phyloP scores from a whole-genome alignment of 2,329 filamentous ascomycete genomes.

The Aspergillus texensis region DNA sequence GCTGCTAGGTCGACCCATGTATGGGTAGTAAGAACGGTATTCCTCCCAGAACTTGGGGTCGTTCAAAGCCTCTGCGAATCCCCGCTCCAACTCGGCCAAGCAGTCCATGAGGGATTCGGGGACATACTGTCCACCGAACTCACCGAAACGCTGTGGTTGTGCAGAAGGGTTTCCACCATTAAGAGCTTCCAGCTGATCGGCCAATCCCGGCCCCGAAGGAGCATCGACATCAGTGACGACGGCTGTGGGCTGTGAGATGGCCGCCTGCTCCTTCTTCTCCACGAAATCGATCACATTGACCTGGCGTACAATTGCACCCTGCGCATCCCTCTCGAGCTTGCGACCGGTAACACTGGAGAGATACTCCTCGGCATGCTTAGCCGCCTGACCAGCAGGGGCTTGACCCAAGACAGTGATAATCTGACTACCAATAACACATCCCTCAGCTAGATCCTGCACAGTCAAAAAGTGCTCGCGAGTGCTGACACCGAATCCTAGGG shows the following conservation, averaged over 20 bases:
- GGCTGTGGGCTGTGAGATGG: slow-evolving; percentile 56
- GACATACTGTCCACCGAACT: slow-evolving; percentile 97
- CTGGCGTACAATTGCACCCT: slow-evolving; percentile 60
- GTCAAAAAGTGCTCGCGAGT: slow-evolving; percentile 91
- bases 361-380: slow-evolving; percentile 81
- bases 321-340: slow-evolving; percentile 49
- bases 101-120: slow-evolving; percentile 98
- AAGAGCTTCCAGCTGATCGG: slow-evolving; percentile 81
- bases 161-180: slow-evolving; percentile 64
- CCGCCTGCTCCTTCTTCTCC: slow-evolving; percentile 60
- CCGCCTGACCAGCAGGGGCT: slow-evolving; percentile 66
- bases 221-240: slow-evolving; percentile 63
- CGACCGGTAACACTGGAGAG: slow-evolving; percentile 72
- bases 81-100: slow-evolving; percentile 82
- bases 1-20: slow-evolving; percentile 93
- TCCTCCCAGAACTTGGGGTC: slow-evolving; percentile 97
- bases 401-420: slow-evolving; percentile 81
- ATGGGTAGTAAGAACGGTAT: slow-evolving; percentile 92
- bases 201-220: slow-evolving; percentile 66
- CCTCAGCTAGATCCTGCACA: slow-evolving; percentile 81
- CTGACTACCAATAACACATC: slow-evolving; percentile 95
- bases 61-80: slow-evolving; percentile 83
- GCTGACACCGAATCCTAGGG: slow-evolving; percentile 94
- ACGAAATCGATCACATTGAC: slow-evolving; percentile 72
- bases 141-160: slow-evolving; percentile 84